phyloP scores from a whole-genome alignment of 805 yeast genomes.

The Tetrapisispora fleetii region DNA sequence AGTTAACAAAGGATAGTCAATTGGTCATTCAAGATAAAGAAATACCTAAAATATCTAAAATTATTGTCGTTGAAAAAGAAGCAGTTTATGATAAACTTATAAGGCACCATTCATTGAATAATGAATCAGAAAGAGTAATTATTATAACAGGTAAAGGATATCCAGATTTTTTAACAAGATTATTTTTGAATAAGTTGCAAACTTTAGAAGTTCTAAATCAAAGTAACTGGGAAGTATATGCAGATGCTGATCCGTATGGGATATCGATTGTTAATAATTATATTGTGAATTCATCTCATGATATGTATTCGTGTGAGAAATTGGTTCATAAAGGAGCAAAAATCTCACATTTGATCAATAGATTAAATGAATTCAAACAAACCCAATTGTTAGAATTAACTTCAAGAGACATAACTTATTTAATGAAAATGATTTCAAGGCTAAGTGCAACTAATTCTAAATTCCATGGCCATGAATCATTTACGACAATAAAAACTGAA shows the following conservation, averaged over 20 bases:
- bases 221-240: conserved; percentile 35
- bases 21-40: not conserved
- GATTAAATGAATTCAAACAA: not conserved
- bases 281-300: conserved; percentile 8
- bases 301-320: conserved; percentile 7
- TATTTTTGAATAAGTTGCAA: conserved; percentile 31
- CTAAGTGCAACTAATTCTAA: not conserved
- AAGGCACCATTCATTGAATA: not conserved
- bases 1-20: conserved; percentile 20
- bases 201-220: conserved; percentile 8
- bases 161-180: conserved; percentile 49
- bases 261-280: conserved; percentile 45
- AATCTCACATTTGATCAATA: conserved; percentile 10
- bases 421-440: conserved; percentile 3
- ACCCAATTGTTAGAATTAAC: conserved; percentile 4
- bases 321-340: conserved; percentile 17
- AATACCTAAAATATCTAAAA: conserved; percentile 1
- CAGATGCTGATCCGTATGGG: conserved; percentile 65
- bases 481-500: conserved; percentile 29
- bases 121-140: conserved; percentile 13
- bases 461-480: not conserved
- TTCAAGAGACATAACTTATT: conserved; percentile 23
- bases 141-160: conserved; percentile 61
- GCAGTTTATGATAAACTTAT: conserved; percentile 35
- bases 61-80: conserved; percentile 45